Conservation (phyloP, 164 flowering plant genomes). For the Chimonanthus salicifolius region DNA sequence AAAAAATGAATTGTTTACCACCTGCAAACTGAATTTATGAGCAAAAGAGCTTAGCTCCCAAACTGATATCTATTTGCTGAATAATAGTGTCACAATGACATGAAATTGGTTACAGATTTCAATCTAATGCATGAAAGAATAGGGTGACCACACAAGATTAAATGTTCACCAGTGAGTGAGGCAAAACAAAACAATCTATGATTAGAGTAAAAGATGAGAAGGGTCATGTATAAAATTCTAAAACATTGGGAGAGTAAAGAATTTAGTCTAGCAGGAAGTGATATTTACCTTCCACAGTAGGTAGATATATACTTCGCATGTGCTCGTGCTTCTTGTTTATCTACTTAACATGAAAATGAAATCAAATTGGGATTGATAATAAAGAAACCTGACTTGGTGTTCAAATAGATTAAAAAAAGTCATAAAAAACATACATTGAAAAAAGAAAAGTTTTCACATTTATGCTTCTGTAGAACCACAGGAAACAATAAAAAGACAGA, state of each 20-base stretch:
- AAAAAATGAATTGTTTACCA: too few relatives aligned
- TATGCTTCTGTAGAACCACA: too few relatives aligned
- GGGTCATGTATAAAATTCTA: not conserved
- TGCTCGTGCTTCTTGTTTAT: conserved; percentile 82
- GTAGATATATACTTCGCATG: conserved; percentile 80
- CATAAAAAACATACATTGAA: not conserved
- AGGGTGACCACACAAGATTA: too few relatives aligned
- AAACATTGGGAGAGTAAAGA: not conserved
- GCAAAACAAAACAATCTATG: not conserved
- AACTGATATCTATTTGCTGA: too few relatives aligned
- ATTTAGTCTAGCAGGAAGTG: not conserved
- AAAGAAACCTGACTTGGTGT: not conserved
- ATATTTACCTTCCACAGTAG: conserved; percentile 86
- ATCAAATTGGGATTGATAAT: not conserved
- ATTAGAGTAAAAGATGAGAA: too few relatives aligned
- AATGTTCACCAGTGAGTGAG: not conserved
- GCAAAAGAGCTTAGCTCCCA: too few relatives aligned
- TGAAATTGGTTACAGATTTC: too few relatives aligned
- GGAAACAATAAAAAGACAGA: too few relatives aligned
- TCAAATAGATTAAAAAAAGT: not conserved
- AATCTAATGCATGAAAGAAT: too few relatives aligned
- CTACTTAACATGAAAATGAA: conserved; percentile 28
- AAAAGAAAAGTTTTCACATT: too few relatives aligned
- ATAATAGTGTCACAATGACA: too few relatives aligned
- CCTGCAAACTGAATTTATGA: too few relatives aligned